phyloP scores from a whole-genome alignment of 805 yeast species.

The Spathaspora arborariae region DNA sequence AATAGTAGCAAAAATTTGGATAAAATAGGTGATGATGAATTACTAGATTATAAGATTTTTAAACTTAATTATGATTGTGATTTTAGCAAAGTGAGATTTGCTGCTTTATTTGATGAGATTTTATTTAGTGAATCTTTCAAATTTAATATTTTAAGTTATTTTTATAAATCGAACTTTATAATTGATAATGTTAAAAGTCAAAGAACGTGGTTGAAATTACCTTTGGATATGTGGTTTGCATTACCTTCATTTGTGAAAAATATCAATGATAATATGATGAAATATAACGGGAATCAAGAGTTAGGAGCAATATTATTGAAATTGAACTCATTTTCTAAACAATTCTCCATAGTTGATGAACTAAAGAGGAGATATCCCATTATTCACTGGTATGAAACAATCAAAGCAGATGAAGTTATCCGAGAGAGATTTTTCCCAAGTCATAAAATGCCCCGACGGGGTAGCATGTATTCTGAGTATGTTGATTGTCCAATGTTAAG shows the following conservation, averaged over 20 bases:
- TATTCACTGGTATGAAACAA: constrained; percentile 11
- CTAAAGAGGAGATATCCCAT: constrained; percentile 4
- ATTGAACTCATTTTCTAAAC: constrained; percentile 15
- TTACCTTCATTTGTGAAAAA: constrained; percentile 22
- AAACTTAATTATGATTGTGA: constrained; percentile 10
- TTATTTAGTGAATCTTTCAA: constrained; percentile 6
- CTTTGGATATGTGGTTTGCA: constrained; percentile 41
- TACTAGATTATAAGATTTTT: constrained; percentile 4
- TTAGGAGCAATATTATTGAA: constrained; percentile 17
- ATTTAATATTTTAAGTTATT: constrained; percentile 5
- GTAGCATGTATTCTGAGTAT: constrained; percentile 5
- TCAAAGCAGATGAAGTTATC: constrained; percentile 10
- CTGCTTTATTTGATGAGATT: constrained; percentile 1
- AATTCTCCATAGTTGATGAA: constrained; percentile 9
- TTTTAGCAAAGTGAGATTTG: constrained; percentile 4
- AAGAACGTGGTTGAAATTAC: constrained; percentile 34
- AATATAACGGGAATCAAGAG: constrained; percentile 8
- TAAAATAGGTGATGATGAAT: constrained; percentile 1
- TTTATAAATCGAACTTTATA: constrained; percentile 3
- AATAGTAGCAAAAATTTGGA: neutral
- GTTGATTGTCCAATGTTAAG: constrained; percentile 7
- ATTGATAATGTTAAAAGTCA: neutral
- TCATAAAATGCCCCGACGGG: neutral
- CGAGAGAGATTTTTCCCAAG: constrained; percentile 4
- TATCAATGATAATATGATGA: constrained; percentile 12